Conservation (phyloP, 179 eudicot genomes). For the Spinacia oleracea region DNA sequence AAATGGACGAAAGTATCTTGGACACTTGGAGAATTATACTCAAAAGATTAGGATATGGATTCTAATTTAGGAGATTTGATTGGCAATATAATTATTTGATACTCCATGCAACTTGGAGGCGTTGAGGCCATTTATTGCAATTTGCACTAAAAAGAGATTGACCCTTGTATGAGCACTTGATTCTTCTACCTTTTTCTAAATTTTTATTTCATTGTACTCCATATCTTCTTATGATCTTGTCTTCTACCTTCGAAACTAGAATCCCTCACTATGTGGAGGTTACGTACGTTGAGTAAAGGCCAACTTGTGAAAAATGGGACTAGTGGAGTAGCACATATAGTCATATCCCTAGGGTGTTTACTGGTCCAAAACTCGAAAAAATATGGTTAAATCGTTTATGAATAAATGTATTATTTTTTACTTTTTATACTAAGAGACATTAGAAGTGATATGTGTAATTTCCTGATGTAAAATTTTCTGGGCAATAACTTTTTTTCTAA, state of each 20-base stretch:
- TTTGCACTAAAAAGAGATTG: background rate
- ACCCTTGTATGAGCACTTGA: slow-evolving; percentile 8
- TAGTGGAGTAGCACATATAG: no score
- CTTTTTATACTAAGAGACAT: no score
- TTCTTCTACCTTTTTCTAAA: background rate
- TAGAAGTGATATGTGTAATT: no score
- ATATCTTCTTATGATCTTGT: background rate
- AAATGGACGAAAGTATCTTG: no score
- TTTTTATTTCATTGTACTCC: no score
- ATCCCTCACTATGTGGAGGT: background rate
- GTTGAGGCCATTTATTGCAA: background rate
- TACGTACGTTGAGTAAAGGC: background rate
- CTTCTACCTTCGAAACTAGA: background rate
- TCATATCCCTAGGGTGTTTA: no score
- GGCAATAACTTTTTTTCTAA: no score
- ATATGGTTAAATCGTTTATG: no score
- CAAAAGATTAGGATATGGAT: no score
- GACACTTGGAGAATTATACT: background rate
- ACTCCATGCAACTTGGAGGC: background rate
- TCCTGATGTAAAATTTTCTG: no score
- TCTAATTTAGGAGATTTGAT: background rate
- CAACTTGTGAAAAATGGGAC: background rate
- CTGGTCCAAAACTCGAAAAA: no score
- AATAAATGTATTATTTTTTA: no score
- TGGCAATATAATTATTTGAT: background rate